phyloP scores from a whole-genome alignment of 2,329 filamentous ascomycete genomes.

The Sporothrix phasma region DNA sequence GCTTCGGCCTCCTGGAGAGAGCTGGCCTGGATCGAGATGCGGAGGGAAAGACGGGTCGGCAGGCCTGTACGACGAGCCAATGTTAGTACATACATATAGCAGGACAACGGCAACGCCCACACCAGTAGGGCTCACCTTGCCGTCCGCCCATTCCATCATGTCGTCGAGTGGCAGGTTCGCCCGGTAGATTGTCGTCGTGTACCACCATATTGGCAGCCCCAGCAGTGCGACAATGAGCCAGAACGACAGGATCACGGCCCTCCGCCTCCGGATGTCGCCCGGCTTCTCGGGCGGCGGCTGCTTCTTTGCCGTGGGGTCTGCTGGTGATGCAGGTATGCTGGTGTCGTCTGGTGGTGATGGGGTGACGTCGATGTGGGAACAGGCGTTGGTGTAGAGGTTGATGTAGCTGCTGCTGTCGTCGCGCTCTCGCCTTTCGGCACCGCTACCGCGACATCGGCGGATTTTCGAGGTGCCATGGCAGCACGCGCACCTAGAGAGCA shows the following conservation, averaged over 20 bases:
- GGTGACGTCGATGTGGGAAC: neutral
- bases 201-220: conserved; percentile 91
- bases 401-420: neutral
- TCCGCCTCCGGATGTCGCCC: conserved; percentile 58
- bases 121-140: conserved; percentile 49
- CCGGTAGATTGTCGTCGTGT: conserved; percentile 85
- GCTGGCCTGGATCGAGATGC: conserved; percentile 65
- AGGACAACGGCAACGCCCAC: neutral
- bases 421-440: neutral
- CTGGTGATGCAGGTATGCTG: neutral
- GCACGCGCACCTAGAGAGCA: neutral
- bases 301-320: conserved; percentile 26
- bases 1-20: conserved; percentile 56
- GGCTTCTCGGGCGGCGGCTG: conserved; percentile 68
- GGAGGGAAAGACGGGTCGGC: conserved; percentile 76
- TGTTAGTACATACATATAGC: neutral
- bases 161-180: conserved; percentile 70
- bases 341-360: neutral
- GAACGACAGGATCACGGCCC: conserved; percentile 72
- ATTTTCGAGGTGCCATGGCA: neutral
- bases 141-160: conserved; percentile 89
- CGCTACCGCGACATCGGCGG: conserved; percentile 4
- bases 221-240: conserved; percentile 78
- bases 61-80: conserved; percentile 48
- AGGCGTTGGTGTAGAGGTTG: neutral